Percentiles rank a stretch among this genome's conserved stretches.
Evolutionary conservation across 495 filamentous ascomycete genomes (phyloP).

Genomic region (Lichenothelia convexa): DNA sequence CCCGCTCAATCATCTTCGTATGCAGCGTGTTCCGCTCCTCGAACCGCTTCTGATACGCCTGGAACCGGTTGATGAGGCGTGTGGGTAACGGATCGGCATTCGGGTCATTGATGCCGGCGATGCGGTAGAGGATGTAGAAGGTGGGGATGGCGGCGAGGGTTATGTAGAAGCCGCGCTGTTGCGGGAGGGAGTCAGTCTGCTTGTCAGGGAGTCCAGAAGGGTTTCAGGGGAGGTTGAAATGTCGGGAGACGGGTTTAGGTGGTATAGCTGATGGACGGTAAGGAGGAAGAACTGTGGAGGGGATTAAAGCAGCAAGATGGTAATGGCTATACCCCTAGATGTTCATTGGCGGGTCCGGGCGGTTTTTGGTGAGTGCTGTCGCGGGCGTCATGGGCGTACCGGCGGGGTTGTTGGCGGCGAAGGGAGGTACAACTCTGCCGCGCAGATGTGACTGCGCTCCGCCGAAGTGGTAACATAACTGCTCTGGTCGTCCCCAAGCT

Average conservation of each 20-base stretch:
- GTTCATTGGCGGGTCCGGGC: slow-evolving; percentile 39
- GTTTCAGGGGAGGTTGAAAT: slow-evolving; percentile 9
- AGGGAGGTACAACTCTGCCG: slow-evolving; percentile 13
- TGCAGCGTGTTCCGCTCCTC: slow-evolving; percentile 44
- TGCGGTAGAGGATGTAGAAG: slow-evolving; percentile 37
- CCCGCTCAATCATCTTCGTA: slow-evolving; percentile 47
- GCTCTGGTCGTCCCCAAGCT: too few relatives aligned
- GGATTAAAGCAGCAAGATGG: slow-evolving; percentile 15
- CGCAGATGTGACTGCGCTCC: slow-evolving; percentile 16
- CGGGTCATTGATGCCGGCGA: slow-evolving; percentile 28
- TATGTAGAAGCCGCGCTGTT: slow-evolving; percentile 49
- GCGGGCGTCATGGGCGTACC: slow-evolving; percentile 15
- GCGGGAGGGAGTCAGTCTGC: slow-evolving; percentile 6
- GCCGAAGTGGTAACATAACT: slow-evolving; percentile 19
- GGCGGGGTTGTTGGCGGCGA: slow-evolving; percentile 14
- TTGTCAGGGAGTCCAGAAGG: neutral
- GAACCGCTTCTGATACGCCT: slow-evolving; percentile 28
- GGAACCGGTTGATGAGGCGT: slow-evolving; percentile 37
- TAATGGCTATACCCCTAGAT: slow-evolving; percentile 37
- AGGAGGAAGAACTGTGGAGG: slow-evolving; percentile 3
- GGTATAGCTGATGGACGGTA: slow-evolving; percentile 1
- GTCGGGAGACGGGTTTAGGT: slow-evolving; percentile 3
- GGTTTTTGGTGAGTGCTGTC: slow-evolving; percentile 1
- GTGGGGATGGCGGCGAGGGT: slow-evolving; percentile 37
- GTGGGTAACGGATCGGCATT: slow-evolving; percentile 36